Evolutionary conservation across 345 rosid species (phyloP), one percentile per base, ranked within the genome.

Genomic region (Dovyalis caffra): DNA sequence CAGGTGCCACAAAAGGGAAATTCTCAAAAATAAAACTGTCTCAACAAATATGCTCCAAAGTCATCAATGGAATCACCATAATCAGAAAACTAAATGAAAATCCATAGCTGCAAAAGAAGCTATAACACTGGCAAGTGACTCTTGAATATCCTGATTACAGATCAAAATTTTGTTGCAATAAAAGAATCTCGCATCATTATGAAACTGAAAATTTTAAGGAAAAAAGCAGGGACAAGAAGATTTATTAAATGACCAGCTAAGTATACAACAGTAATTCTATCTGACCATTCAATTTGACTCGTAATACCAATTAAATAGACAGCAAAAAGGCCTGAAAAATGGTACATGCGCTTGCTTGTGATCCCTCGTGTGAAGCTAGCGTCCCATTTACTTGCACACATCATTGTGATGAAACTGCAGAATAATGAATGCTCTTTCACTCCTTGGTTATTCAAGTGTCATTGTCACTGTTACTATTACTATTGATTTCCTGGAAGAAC

Each of bases 401-500:
- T 62, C 68, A 64, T 71, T 25, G 53, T 25, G 45, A 5, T 43
- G 68, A 63, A 78, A 66, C 79, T 16, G 66, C 77, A 57, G 45
- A 51, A 76, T 64, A 76, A 66, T 74, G 81, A 68, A 28, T 61
- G 53, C 25, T 29, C 7, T 57, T 21, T 2, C 14, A 68, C 45
- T 65, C 66, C 28, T 64, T 40, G 66, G 23, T 58, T 68, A 23
- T 81, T 88, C 76, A 91, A 77, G 90, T 86, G 49, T 69, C 61
- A 69, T 40, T 68, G 60, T 85, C 82, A 33, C 82, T 73, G 77
- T 75, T 81, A 38, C 60, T 71, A 74, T 74, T 76, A 31, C 61
- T 84, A 56, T 90, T 90, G 73, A 85, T 77, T 66, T 89, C 84
- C 65, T 90, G 85, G 67, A 96, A 96, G 75, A 93, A 93, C 12